A percentile compares a stretch with the other conserved stretches of the same genome.
Evolutionary conservation across 805 yeast genomes (phyloP).

Genomic region (Candida germanica): DNA sequence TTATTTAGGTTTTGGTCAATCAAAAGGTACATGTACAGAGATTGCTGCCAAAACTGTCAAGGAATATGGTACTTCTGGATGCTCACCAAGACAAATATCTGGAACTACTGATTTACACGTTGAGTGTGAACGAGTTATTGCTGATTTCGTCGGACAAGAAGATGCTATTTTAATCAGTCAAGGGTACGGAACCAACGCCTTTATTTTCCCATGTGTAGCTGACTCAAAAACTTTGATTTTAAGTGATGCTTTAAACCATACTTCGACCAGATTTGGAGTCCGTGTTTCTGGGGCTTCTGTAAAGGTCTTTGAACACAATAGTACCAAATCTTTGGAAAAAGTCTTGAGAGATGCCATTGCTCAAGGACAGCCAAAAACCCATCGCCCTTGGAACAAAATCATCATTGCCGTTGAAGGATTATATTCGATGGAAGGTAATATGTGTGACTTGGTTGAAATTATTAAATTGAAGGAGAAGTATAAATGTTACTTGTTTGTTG

Average conservation of each 20-base stretch:
- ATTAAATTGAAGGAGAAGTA: conserved; percentile 76
- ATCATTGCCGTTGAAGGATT: conserved; percentile 88
- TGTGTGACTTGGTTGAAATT: conserved; percentile 75
- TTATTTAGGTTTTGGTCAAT: conserved; percentile 95
- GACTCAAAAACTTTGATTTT: conserved; percentile 88
- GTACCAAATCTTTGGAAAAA: conserved; percentile 75
- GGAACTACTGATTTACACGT: conserved; percentile 78
- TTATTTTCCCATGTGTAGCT: conserved; percentile 75
- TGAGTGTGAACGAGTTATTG: conserved; percentile 72
- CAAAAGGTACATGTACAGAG: conserved; percentile 87
- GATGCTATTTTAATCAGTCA: conserved; percentile 82
- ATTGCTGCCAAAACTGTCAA: conserved; percentile 60
- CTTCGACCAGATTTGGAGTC: conserved; percentile 93
- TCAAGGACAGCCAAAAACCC: conserved; percentile 92
- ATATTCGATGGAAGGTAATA: conserved; percentile 90
- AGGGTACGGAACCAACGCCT: conserved; percentile 96
- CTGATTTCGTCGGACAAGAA: conserved; percentile 87
- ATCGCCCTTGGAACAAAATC: conserved; percentile 93
- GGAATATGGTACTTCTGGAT: conserved; percentile 72
- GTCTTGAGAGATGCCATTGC: conserved; percentile 80
- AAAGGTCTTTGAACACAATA: conserved; percentile 88
- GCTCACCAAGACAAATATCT: conserved; percentile 70
- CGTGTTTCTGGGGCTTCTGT: conserved; percentile 91
- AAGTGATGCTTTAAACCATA: conserved; percentile 92
- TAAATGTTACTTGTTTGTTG: conserved; percentile 86